A percentile compares a stretch with the other conserved stretches of the same genome.
These are phyloP conservation scores for Phoma herbarum DNA, from an alignment of 2,329 filamentous ascomycete genomes.

Conservation along the genomic window DNA sequence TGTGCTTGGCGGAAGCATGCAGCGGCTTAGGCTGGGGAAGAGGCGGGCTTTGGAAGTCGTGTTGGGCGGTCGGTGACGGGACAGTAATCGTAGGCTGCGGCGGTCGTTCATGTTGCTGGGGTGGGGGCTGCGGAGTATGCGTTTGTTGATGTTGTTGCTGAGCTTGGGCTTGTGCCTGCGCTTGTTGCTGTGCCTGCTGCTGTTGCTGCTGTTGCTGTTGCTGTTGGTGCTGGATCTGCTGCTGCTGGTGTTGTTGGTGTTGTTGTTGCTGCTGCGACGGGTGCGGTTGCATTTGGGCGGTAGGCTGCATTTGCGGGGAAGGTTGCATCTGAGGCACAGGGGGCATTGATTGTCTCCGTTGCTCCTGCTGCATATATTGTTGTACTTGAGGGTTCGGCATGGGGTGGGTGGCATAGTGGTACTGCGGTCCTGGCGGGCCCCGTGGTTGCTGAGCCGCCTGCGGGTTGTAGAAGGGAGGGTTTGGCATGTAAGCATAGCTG, in stretches of 20 bases:
- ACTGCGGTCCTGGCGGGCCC: conserved; percentile 54
- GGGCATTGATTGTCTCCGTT: conserved; percentile 75
- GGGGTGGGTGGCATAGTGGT: conserved; percentile 55
- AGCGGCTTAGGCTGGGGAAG: conserved; percentile 71
- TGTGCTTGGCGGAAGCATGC: conserved; percentile 74
- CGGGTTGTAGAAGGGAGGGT: conserved; percentile 84
- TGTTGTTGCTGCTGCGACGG: conserved; percentile 68
- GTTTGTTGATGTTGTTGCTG: conserved; percentile 72
- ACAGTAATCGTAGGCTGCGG: conserved; percentile 49
- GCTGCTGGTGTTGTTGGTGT: conserved; percentile 60
- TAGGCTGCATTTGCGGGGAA: conserved; percentile 54
- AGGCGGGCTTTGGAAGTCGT: conserved; percentile 62
- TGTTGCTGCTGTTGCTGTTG: conserved; percentile 41
- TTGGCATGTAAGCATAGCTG: conserved; percentile 84
- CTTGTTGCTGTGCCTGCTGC: conserved; percentile 67
- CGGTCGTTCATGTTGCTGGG: conserved; percentile 70
- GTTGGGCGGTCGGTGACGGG: conserved; percentile 61
- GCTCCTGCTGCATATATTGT: conserved; percentile 78
- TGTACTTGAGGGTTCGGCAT: conserved; percentile 63
- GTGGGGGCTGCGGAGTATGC: conserved; percentile 76
- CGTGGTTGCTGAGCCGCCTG: conserved; percentile 58
- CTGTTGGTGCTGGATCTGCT: conserved; percentile 57
- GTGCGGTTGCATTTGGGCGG: conserved; percentile 57
- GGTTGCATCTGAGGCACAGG: conserved; percentile 72
- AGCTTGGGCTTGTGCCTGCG: conserved; percentile 73